phyloP scores from a whole-genome alignment of 306 rosid species.

The Trifolium pratense region DNA sequence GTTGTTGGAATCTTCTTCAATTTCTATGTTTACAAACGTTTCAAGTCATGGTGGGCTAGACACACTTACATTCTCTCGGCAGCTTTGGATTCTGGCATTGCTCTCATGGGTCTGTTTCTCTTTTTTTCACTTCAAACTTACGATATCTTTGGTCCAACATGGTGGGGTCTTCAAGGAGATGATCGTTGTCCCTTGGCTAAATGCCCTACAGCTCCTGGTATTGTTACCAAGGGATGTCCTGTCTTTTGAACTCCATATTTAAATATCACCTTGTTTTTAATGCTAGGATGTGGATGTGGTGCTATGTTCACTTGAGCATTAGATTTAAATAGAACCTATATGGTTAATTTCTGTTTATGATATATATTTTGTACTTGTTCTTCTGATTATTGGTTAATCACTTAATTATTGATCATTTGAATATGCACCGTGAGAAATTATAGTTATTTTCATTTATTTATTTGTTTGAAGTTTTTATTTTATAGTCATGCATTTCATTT shows the following conservation, averaged over 20 bases:
- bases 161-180: constrained; percentile 65
- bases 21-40: constrained; percentile 48
- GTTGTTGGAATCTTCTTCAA: constrained; percentile 71
- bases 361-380: no score
- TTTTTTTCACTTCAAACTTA: constrained; percentile 61
- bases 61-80: constrained; percentile 76
- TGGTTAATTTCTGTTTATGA: no score
- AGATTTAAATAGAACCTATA: no score
- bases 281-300: no score
- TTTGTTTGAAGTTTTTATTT: no score
- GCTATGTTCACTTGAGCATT: no score
- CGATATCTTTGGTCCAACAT: constrained; percentile 47
- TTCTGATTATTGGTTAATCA: no score
- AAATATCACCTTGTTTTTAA: no score
- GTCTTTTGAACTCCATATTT: constrained; percentile 26
- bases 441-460: no score
- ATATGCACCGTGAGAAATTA: no score
- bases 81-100: constrained; percentile 73
- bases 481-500: no score
- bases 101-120: constrained; percentile 59
- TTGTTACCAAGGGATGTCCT: constrained; percentile 58
- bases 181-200: constrained; percentile 66
- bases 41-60: constrained; percentile 74
- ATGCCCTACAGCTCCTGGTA: constrained; percentile 79
- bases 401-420: no score